phyloP scores from a whole-genome alignment of 2,329 filamentous ascomycete genomes.

The Calonectria pteridis region DNA sequence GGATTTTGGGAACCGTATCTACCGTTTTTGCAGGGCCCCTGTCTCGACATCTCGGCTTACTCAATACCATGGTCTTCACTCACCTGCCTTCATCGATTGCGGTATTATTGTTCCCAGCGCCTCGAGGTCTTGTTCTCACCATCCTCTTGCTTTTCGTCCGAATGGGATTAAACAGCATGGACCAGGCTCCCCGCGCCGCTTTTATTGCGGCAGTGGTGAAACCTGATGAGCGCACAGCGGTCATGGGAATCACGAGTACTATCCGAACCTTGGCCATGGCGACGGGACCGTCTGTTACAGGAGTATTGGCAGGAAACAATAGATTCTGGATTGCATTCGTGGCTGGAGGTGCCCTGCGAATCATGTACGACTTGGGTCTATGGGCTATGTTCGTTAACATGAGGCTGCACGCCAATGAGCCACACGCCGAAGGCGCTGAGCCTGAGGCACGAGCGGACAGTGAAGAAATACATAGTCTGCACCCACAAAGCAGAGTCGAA shows the following conservation, averaged over 20 bases:
- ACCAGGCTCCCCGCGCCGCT: conserved; percentile 74
- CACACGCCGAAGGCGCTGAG: not conserved
- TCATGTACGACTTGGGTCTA: conserved; percentile 70
- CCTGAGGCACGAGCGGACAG: conserved; percentile 20
- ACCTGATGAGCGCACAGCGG: conserved; percentile 74
- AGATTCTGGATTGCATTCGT: conserved; percentile 74
- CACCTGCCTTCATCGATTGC: conserved; percentile 73
- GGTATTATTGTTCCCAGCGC: conserved; percentile 70
- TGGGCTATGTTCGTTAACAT: conserved; percentile 72
- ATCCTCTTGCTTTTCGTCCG: conserved; percentile 69
- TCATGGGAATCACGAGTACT: conserved; percentile 77
- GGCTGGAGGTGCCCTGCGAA: conserved; percentile 63
- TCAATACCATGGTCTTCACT: conserved; percentile 75
- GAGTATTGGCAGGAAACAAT: conserved; percentile 63
- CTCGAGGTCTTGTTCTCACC: conserved; percentile 63
- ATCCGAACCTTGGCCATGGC: conserved; percentile 71
- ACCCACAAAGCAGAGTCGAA: not conserved
- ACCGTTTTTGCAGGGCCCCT: conserved; percentile 70
- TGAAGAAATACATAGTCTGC: conserved; percentile 19
- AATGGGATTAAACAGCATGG: conserved; percentile 75
- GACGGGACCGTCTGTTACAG: conserved; percentile 66
- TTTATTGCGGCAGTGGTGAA: conserved; percentile 76
- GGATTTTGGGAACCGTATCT: conserved; percentile 66
- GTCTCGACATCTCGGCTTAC: conserved; percentile 68
- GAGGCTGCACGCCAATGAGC: conserved; percentile 62